phyloP scores from a whole-genome alignment of 352 stramenopile species.

The Phytophthora crassamura region DNA sequence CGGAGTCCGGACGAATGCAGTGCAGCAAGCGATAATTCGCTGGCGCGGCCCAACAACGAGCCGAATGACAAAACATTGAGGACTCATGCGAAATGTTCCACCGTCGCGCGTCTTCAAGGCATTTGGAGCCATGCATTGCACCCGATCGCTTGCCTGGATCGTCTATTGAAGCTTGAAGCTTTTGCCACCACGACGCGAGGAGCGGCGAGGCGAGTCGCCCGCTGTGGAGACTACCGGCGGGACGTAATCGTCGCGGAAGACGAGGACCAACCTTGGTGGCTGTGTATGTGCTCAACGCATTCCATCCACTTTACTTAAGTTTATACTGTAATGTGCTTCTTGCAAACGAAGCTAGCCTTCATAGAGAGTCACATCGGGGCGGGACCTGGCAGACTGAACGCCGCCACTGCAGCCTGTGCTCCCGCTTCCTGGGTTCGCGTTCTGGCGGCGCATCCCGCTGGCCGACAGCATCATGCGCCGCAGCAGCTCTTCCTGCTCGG shows the following conservation, averaged over 20 bases:
- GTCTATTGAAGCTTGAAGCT: too few species aligned
- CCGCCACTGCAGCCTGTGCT: slow-evolving; percentile 19
- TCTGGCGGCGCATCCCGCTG: slow-evolving; percentile 26
- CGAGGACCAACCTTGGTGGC: neutral
- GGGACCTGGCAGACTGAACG: slow-evolving; percentile 20
- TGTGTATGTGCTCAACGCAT: neutral
- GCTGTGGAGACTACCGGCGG: neutral
- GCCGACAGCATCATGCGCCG: slow-evolving; percentile 50
- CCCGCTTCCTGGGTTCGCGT: slow-evolving; percentile 19
- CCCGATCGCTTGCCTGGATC: too few species aligned
- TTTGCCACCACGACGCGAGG: too few species aligned
- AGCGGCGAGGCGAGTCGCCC: too few species aligned
- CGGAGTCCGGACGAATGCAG: neutral
- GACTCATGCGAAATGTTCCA: too few species aligned
- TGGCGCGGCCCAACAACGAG: slow-evolving; percentile 2
- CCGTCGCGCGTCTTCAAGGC: too few species aligned
- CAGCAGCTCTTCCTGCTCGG: slow-evolving; percentile 52
- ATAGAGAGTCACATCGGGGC: slow-evolving; percentile 36
- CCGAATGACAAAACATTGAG: too few species aligned
- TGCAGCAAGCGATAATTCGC: slow-evolving; percentile 9
- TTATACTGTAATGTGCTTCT: slow-evolving; percentile 24
- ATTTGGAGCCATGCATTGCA: too few species aligned
- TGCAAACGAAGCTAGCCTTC: slow-evolving; percentile 29
- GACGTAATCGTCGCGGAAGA: slow-evolving; percentile 5
- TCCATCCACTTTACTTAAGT: slow-evolving; percentile 25